Base-by-base conservation (phyloP, 169 alveolate genomes). In the Plasmodium cynomolgi region DNA sequence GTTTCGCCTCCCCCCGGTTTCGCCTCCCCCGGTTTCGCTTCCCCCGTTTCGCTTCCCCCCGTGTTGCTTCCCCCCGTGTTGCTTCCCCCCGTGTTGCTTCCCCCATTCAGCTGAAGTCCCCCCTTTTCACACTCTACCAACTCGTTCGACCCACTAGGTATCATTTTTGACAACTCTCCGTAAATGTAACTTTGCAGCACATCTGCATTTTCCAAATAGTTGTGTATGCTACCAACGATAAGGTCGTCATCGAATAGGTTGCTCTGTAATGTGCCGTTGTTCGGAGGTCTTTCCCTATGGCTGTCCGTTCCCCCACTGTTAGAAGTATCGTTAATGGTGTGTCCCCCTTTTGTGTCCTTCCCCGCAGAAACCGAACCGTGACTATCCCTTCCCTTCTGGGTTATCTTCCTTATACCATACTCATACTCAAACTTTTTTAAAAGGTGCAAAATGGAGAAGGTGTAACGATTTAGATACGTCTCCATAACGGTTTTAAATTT, bases 121-220 rank as follows among this genome's bases (percentile, higher is more conserved):
- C 39, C 62, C 20, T 23, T 54, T 7, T 31, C 71, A 15, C 11
- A 39, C 5, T 31, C 23, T n/a, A 26, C 84, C 15, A 44, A 74
- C 54, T 81, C 44, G 17, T 62, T 50, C n/a, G 39, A 23, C 72
- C 71, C 71, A 9, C 7, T 44, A 13, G 74, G 39, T 47, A 17
- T 9, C 80, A 84, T 44, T 71, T 91, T 47, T 34, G 72, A 34
- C 34, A 91, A 39, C 54, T 91, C 84, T 13, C 3, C 9, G 77
- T 68, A 91, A 71, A 91, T 81, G 56, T 91, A 91, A 44, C 58
- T 68, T 82, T 81, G 82, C 83, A 91, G 77, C n/a, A 81, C 37
- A 91, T 91, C 95, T 7, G 91, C 31, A 91, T 91, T 81, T 75
- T 91, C 95, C 74, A 91, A 81, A 54, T 86, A 80, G 58, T 84